Conservation (phyloP, 176 grass and related monocot genomes). For the Otatea glauca region DNA sequence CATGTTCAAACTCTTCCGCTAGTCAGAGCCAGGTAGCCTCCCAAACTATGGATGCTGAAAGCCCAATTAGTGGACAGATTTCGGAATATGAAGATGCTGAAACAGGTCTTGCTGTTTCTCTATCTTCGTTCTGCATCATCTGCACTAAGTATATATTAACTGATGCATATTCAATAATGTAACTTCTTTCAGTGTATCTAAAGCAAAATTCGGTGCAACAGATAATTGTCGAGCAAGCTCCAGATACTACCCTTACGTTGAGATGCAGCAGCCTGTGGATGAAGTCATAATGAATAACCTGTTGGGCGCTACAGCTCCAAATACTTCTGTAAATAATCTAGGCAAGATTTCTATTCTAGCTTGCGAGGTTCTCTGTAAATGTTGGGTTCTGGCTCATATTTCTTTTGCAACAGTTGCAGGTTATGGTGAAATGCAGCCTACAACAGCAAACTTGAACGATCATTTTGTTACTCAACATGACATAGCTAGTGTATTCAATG, state of each 20-base stretch:
- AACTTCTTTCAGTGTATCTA: slow-evolving; percentile 85
- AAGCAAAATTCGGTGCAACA: slow-evolving; percentile 90
- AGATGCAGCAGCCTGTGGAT: slow-evolving; percentile 97
- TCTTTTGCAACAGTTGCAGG: slow-evolving; percentile 54
- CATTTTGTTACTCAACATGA: slow-evolving; percentile 62
- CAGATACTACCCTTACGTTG: slow-evolving; percentile 95
- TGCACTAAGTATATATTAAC: slow-evolving; percentile 60
- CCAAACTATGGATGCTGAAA: slow-evolving; percentile 83
- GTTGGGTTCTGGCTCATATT: slow-evolving; percentile 40
- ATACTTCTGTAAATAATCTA: slow-evolving; percentile 66
- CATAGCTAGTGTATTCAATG: slow-evolving; percentile 62
- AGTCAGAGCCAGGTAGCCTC: slow-evolving; percentile 83
- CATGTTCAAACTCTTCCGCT: slow-evolving; percentile 85
- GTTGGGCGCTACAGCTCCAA: slow-evolving; percentile 48
- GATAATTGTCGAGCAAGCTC: slow-evolving; percentile 90
- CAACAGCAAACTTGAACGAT: slow-evolving; percentile 52
- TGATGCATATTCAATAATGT: slow-evolving; percentile 64
- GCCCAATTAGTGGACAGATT: slow-evolving; percentile 89
- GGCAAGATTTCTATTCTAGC: slow-evolving; percentile 57
- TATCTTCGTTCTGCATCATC: slow-evolving; percentile 64
- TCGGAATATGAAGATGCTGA: slow-evolving; percentile 98
- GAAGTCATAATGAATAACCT: slow-evolving; percentile 68
- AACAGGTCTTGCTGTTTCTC: slow-evolving; percentile 87
- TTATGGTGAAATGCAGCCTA: slow-evolving; percentile 58
- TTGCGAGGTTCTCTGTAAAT: slow-evolving; percentile 18